Conservation (phyloP, 306 rosid species). For the Erythrophleum fordii region DNA sequence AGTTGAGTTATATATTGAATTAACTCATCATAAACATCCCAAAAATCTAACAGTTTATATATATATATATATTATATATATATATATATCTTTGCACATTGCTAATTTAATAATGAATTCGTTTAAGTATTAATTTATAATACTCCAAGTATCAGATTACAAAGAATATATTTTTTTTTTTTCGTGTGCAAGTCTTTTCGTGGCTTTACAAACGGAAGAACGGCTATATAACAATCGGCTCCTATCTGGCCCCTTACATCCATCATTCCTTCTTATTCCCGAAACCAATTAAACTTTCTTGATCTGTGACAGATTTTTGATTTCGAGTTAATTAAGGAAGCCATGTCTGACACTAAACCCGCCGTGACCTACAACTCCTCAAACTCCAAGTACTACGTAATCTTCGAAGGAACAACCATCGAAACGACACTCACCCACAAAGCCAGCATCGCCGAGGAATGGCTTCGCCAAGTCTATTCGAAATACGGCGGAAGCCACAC, state of each 20-base stretch:
- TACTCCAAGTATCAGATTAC: too few relatives aligned
- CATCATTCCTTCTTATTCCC: neutral
- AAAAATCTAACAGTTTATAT: too few relatives aligned
- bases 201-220: neutral
- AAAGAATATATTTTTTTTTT: neutral
- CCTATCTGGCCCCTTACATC: neutral
- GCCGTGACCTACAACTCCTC: neutral
- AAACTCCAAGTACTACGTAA: slow-evolving; percentile 6
- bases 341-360: neutral
- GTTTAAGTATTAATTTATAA: neutral
- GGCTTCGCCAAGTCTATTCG: slow-evolving; percentile 25
- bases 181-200: neutral
- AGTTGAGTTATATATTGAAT: too few relatives aligned
- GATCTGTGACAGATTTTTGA: neutral
- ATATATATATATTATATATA: too few relatives aligned
- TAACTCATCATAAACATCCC: too few relatives aligned
- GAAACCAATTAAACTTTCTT: neutral
- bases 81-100: neutral
- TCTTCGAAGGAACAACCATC: slow-evolving; percentile 4
- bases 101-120: neutral
- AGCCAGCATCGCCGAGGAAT: slow-evolving; percentile 20
- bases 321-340: neutral
- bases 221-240: neutral
- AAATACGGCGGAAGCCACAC: neutral
- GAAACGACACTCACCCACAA: slow-evolving; percentile 36